These are phyloP conservation scores for Omphalotus olearius DNA, from an alignment of 1,284 basidiomycete genomes.

Conservation along the genomic window DNA sequence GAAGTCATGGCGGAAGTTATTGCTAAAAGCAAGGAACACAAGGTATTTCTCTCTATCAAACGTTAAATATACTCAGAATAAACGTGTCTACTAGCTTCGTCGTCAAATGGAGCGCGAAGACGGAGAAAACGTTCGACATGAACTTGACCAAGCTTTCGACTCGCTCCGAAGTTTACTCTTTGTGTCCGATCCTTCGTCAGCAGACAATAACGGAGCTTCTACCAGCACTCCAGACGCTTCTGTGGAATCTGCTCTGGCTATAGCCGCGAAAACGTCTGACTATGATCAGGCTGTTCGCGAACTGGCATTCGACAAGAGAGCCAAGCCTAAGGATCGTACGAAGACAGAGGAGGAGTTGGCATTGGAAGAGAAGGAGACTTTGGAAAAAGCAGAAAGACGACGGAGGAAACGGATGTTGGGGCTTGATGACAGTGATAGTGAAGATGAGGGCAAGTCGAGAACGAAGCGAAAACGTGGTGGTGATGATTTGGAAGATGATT, in stretches of 20 bases:
- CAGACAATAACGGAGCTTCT: constrained; percentile 29
- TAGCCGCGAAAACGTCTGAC: constrained; percentile 35
- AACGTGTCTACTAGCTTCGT: constrained; percentile 49
- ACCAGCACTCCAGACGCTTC: constrained; percentile 11
- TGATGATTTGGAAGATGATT: constrained; percentile 95
- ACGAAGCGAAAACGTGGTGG: constrained; percentile 50
- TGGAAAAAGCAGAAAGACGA: constrained; percentile 84
- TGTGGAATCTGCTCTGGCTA: constrained; percentile 17
- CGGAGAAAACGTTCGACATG: constrained; percentile 83
- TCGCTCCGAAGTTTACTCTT: constrained; percentile 78
- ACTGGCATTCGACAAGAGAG: constrained; percentile 90
- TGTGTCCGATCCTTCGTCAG: constrained; percentile 31
- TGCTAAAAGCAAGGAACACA: constrained; percentile 94
- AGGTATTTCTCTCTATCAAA: constrained; percentile 43
- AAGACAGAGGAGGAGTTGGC: constrained; percentile 97
- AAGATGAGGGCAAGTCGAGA: constrained; percentile 43
- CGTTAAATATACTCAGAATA: constrained; percentile 2
- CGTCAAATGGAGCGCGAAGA: constrained; percentile 86
- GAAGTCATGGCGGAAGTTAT: constrained; percentile 99
- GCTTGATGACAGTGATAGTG: constrained; percentile 59
- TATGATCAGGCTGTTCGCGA: constrained; percentile 94
- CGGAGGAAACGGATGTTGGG: constrained; percentile 87
- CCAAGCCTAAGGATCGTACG: constrained; percentile 92
- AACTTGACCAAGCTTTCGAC: constrained; percentile 88
- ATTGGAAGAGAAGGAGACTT: constrained; percentile 80